A percentile compares a stretch with the other conserved stretches of the same genome.
phyloP scores from a whole-genome alignment of 1,284 basidiomycete species.

The Leccinum huronense region DNA sequence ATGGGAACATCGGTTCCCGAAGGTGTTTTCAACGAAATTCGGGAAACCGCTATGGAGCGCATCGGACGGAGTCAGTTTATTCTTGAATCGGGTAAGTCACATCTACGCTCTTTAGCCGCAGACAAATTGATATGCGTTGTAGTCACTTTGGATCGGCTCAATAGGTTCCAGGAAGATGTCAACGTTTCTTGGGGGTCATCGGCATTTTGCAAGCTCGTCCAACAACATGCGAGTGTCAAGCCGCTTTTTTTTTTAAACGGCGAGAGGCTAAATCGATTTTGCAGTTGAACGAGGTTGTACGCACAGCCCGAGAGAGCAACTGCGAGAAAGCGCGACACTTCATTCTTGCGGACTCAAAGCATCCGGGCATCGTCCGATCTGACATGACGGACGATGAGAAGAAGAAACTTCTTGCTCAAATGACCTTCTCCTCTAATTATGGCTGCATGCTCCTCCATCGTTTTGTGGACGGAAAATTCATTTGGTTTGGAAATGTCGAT shows the following conservation, averaged over 20 bases:
- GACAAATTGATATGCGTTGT: constrained; percentile 1
- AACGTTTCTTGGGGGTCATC: background rate
- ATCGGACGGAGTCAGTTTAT: background rate
- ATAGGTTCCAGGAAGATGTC: background rate
- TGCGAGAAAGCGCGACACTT: background rate
- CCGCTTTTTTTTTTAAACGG: background rate
- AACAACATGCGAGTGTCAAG: background rate
- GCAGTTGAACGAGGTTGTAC: constrained; percentile 1
- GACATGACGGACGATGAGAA: background rate
- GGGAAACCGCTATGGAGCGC: background rate
- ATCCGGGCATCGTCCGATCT: background rate
- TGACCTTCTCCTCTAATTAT: background rate
- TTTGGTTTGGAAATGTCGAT: background rate
- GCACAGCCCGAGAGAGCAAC: background rate
- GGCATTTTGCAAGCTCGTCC: background rate
- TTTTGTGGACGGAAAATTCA: background rate
- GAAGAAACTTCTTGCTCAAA: background rate
- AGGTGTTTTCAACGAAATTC: background rate
- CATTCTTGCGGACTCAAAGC: background rate
- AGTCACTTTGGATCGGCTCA: background rate
- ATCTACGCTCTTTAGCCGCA: background rate
- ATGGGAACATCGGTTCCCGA: background rate
- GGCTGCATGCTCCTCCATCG: constrained; percentile 1
- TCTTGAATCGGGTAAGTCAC: constrained; percentile 1
- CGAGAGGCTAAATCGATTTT: background rate